Percentiles rank a stretch among this genome's conserved stretches.
Conservation (phyloP, 2,329 filamentous ascomycete species). For the Periconia digitata region DNA sequence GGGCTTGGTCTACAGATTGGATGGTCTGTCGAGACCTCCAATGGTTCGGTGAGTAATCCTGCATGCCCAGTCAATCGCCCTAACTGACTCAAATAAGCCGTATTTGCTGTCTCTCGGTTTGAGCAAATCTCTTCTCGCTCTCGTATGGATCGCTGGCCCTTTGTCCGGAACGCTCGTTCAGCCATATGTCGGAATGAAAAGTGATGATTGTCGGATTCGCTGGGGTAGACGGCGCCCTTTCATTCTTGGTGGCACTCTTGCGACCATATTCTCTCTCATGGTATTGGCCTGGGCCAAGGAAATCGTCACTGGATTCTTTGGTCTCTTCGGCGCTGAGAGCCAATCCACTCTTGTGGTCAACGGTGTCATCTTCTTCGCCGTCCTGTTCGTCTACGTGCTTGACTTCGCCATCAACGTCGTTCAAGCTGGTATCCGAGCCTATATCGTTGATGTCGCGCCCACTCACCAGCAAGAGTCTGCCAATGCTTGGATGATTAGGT, state of each 20-base stretch:
- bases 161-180: constrained; percentile 57
- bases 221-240: constrained; percentile 57
- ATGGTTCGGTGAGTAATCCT: constrained; percentile 67
- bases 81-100: constrained; percentile 37
- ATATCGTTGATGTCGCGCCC: constrained; percentile 91
- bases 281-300: constrained; percentile 54
- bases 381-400: constrained; percentile 83
- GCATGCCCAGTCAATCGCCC: neutral
- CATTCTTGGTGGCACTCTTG: constrained; percentile 52
- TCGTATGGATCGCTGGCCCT: constrained; percentile 60
- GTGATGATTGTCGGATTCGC: constrained; percentile 51
- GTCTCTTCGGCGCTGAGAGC: constrained; percentile 70
- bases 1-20: constrained; percentile 89
- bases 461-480: constrained; percentile 91
- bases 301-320: constrained; percentile 64
- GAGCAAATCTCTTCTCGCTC: constrained; percentile 53
- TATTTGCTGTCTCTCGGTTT: constrained; percentile 56
- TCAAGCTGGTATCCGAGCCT: constrained; percentile 86
- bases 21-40: constrained; percentile 93
- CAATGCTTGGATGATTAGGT: constrained; percentile 90
- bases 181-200: constrained; percentile 57
- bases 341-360: constrained; percentile 66
- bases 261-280: constrained; percentile 54
- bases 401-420: constrained; percentile 97
- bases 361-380: constrained; percentile 74